Conservation (phyloP, 208 protist genomes). For the Eutreptiella sp. region DNA sequence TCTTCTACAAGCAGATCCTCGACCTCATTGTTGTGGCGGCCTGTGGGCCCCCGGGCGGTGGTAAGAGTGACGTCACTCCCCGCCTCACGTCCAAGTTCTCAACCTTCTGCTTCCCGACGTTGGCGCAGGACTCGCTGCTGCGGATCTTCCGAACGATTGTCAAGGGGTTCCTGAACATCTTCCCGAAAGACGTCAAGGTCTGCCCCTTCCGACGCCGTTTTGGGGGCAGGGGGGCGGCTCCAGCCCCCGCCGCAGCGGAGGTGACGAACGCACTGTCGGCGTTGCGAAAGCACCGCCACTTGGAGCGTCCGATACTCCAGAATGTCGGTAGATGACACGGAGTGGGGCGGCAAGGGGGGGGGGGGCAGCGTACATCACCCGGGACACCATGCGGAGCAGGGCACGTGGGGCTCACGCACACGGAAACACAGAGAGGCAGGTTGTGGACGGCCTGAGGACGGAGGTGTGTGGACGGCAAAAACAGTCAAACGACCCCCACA, state of each 20-base stretch:
- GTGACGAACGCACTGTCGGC: conserved; percentile 38
- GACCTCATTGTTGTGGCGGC: conserved; percentile 38
- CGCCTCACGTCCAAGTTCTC: conserved; percentile 50
- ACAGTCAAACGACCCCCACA: too few species aligned
- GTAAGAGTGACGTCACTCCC: conserved; percentile 44
- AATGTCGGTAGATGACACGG: too few species aligned
- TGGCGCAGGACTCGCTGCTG: conserved; percentile 34
- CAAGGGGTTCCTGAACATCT: conserved; percentile 27
- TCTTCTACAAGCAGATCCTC: conserved; percentile 43
- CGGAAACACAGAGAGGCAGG: too few species aligned
- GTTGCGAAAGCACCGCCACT: too few species aligned
- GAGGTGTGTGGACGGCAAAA: too few species aligned
- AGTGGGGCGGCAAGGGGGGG: too few species aligned
- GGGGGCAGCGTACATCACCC: too few species aligned
- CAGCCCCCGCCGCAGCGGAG: conserved; percentile 32
- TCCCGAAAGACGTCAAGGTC: background rate
- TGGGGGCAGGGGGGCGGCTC: background rate
- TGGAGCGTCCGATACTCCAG: too few species aligned
- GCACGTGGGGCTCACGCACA: too few species aligned
- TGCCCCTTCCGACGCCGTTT: background rate
- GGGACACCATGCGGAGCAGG: too few species aligned
- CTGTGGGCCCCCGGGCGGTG: conserved; percentile 60
- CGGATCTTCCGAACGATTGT: conserved; percentile 53
- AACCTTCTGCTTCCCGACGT: conserved; percentile 40
- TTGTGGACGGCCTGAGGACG: too few species aligned